Conservation (phyloP, 805 yeast genomes). For the Starmerella ratchasimensis region DNA sequence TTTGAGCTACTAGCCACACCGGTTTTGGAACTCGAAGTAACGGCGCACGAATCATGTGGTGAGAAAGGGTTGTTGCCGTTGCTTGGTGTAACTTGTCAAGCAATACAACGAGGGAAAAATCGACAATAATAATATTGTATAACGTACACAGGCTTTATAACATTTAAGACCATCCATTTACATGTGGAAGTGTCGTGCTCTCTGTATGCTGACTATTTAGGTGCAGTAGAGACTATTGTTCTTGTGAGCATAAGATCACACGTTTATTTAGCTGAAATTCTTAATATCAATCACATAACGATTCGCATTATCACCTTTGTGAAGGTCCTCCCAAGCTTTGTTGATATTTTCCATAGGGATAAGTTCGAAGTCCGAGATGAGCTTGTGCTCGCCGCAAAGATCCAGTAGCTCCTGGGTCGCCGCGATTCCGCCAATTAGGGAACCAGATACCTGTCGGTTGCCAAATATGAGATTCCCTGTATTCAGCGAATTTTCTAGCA, state of each 20-base stretch:
- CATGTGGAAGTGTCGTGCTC: no score
- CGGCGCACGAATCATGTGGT: no score
- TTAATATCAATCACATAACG: slow-evolving; percentile 18
- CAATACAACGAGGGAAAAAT: no score
- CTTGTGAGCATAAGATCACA: no score
- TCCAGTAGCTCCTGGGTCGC: slow-evolving; percentile 57
- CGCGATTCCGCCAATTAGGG: slow-evolving; percentile 46
- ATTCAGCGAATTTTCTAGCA: slow-evolving; percentile 30
- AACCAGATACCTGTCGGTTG: slow-evolving; percentile 26
- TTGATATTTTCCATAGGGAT: slow-evolving; percentile 32
- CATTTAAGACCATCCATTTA: no score
- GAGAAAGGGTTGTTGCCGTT: no score
- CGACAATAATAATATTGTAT: no score
- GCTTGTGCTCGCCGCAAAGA: slow-evolving; percentile 43
- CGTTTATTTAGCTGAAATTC: background rate
- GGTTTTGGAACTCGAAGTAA: no score
- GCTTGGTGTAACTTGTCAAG: no score
- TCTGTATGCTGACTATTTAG: no score
- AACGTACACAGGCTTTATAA: no score
- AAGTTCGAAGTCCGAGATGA: slow-evolving; percentile 51
- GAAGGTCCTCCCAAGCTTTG: slow-evolving; percentile 15
- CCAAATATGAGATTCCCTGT: slow-evolving; percentile 37
- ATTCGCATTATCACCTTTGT: slow-evolving; percentile 16
- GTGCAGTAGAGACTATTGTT: no score
- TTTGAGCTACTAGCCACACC: background rate